Evolutionary conservation across 169 alveolate species (phyloP).

Genomic region (Prorocentrum cordatum): DNA sequence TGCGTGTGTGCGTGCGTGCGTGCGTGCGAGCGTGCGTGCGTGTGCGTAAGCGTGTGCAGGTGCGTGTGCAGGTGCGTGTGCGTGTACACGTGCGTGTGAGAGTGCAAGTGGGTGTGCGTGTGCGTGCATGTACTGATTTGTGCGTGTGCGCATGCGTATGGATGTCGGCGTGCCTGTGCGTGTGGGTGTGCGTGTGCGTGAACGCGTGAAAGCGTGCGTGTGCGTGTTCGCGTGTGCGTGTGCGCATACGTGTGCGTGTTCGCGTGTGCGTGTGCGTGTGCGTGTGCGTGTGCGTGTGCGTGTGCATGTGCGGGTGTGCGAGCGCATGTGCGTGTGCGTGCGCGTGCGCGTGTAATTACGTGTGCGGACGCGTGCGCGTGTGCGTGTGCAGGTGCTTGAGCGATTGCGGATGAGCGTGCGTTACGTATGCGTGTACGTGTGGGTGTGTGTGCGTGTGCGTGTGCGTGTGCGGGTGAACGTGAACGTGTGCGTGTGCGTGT

Average conservation of each 20-base stretch:
- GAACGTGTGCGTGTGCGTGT: too few species aligned
- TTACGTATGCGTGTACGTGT: too few species aligned
- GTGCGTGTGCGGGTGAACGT: too few species aligned
- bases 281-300: not conserved
- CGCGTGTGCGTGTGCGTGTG: not conserved
- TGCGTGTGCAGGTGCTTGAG: too few species aligned
- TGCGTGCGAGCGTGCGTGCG: not conserved
- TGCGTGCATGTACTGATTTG: not conserved
- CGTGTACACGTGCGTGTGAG: not conserved
- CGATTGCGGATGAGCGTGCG: too few species aligned
- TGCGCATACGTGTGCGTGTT: not conserved
- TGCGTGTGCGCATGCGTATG: not conserved
- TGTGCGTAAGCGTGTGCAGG: not conserved
- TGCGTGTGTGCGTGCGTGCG: not conserved
- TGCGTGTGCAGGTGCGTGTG: not conserved
- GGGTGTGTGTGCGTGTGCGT: too few species aligned
- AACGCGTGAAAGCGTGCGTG: not conserved
- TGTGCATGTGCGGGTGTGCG: not conserved
- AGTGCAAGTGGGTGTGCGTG: not conserved
- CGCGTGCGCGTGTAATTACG: too few species aligned
- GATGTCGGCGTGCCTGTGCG: not conserved
- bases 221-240: not conserved
- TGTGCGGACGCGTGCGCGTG: too few species aligned
- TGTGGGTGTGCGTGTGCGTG: not conserved
- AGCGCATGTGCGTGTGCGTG: not conserved